Evolutionary conservation across 208 protist species (phyloP).

Genomic region (Acanthamoeba culbertsoni): DNA sequence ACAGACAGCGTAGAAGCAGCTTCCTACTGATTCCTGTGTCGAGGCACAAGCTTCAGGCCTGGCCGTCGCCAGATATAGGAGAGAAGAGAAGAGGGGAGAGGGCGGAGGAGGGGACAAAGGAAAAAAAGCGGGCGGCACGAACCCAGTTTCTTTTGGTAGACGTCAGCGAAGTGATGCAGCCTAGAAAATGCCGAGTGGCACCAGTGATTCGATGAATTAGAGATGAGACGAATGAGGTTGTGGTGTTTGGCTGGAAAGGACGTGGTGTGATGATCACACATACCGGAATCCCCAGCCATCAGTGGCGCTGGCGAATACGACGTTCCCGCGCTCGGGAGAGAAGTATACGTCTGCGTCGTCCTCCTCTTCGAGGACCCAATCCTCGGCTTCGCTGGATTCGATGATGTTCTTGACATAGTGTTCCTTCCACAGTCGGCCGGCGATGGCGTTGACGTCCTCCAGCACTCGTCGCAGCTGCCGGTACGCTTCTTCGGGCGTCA

Average conservation of each 20-base stretch:
- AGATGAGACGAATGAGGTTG: neutral
- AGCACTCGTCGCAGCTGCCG: constrained; percentile 91
- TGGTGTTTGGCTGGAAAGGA: neutral
- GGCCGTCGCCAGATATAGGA: constrained; percentile 74
- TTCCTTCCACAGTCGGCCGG: constrained; percentile 69
- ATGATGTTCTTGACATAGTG: constrained; percentile 59
- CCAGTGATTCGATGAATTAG: neutral
- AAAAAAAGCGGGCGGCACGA: neutral
- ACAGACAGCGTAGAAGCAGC: constrained; percentile 90
- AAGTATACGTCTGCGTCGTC: constrained; percentile 92
- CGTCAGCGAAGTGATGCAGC: constrained; percentile 88
- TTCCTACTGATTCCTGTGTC: constrained; percentile 51
- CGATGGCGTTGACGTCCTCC: constrained; percentile 90
- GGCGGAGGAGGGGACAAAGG: too few relatives aligned
- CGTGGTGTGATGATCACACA: neutral
- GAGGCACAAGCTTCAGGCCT: neutral
- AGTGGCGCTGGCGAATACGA: constrained; percentile 95
- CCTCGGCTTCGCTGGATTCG: constrained; percentile 81
- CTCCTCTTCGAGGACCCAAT: constrained; percentile 28
- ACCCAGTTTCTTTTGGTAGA: constrained; percentile 91
- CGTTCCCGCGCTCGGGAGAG: constrained; percentile 94
- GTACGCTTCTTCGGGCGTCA: constrained; percentile 90
- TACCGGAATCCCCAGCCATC: constrained; percentile 90
- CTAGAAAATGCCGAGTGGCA: too few relatives aligned
- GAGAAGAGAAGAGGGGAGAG: too few relatives aligned